A percentile compares a stretch with the other conserved stretches of the same genome.
These are phyloP conservation scores for Psilocybe sp. DNA, from an alignment of 768 basidiomycete species.

Conservation along the genomic window DNA sequence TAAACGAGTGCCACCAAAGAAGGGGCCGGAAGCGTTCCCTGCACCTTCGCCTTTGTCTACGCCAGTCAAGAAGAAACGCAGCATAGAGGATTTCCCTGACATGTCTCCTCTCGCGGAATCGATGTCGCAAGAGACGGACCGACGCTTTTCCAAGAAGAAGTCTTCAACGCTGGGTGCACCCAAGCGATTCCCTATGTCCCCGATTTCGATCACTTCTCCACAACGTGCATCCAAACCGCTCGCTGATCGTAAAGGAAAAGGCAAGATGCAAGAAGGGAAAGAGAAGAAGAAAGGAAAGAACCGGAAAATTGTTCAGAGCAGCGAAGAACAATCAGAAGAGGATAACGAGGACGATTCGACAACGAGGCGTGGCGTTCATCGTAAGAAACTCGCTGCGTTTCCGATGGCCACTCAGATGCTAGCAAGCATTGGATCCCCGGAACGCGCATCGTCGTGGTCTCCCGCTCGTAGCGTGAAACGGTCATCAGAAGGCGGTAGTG, in stretches of 20 bases:
- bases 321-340: slow-evolving; percentile 1
- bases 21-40: slow-evolving; percentile 5
- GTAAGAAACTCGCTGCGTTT: slow-evolving; percentile 21
- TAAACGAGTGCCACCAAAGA: slow-evolving; percentile 1
- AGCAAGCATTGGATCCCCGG: slow-evolving; percentile 27
- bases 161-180: slow-evolving; percentile 3
- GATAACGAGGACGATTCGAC: slow-evolving; percentile 6
- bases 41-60: not conserved
- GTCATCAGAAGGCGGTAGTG: slow-evolving; percentile 23
- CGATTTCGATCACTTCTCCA: slow-evolving; percentile 4
- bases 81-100: not conserved
- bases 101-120: slow-evolving; percentile 9
- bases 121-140: not conserved
- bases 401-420: slow-evolving; percentile 47
- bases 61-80: not conserved
- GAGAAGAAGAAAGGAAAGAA: slow-evolving; percentile 7
- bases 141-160: not conserved
- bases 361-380: slow-evolving; percentile 1
- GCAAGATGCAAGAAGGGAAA: slow-evolving; percentile 14
- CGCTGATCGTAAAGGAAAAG: slow-evolving; percentile 4
- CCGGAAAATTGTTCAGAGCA: slow-evolving; percentile 9
- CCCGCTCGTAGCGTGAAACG: slow-evolving; percentile 14
- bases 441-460: not conserved
- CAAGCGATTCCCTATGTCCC: slow-evolving; percentile 17
- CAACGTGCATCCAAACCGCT: not conserved